Evolutionary conservation across 176 grass and related monocot genomes (phyloP).

Genomic region (Oryza glumipatula): DNA sequence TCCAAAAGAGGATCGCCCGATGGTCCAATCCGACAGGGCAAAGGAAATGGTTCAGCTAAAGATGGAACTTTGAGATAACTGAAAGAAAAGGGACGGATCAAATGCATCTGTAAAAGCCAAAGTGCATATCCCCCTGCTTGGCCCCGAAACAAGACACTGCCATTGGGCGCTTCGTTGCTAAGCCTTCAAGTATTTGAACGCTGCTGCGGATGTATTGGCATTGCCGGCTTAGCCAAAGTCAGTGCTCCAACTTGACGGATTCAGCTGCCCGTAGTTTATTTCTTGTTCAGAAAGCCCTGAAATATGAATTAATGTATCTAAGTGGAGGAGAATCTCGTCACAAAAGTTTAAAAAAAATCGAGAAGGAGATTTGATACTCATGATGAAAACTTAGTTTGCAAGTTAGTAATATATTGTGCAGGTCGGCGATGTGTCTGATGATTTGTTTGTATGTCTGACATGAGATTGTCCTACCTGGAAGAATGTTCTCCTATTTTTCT

Average conservation of each 20-base stretch:
- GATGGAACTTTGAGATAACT: constrained; percentile 35
- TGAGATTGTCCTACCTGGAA: background rate
- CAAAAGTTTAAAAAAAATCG: background rate
- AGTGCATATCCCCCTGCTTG: constrained; percentile 6
- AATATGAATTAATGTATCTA: background rate
- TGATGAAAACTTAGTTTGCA: constrained; percentile 26
- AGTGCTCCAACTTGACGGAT: background rate
- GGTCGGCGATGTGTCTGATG: background rate
- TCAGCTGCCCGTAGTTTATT: background rate
- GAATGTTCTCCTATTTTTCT: background rate
- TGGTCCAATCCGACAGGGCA: constrained; percentile 37
- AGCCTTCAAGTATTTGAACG: constrained; percentile 41
- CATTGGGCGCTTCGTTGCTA: constrained; percentile 53
- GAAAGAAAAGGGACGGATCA: background rate
- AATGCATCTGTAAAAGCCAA: constrained; percentile 35
- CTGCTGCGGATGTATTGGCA: background rate
- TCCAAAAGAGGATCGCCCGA: constrained; percentile 23
- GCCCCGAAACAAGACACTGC: constrained; percentile 24
- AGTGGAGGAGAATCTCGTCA: background rate
- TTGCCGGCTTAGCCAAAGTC: constrained; percentile 17
- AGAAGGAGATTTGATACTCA: background rate
- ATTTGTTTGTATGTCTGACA: background rate
- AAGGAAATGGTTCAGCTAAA: constrained; percentile 33
- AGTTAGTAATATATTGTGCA: background rate
- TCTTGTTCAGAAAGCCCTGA: background rate